Evolutionary conservation across 305 asterid species (phyloP).

Genomic region (Fraxinus baroniana): DNA sequence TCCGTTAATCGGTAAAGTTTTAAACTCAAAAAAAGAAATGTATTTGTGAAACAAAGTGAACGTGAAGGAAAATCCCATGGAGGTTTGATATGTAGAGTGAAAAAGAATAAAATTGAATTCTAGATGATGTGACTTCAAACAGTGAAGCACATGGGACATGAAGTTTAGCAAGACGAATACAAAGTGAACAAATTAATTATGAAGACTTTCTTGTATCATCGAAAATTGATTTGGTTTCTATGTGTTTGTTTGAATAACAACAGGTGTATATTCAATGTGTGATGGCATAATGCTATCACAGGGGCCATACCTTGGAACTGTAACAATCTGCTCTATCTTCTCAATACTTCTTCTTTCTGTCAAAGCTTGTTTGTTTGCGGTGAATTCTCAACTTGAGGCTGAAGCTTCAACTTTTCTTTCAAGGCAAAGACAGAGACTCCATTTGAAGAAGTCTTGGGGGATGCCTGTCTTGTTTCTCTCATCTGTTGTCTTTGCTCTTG

Average conservation of each 20-base stretch:
- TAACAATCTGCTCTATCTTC: conserved; percentile 58
- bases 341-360: conserved; percentile 73
- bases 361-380: conserved; percentile 76
- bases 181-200: conserved; percentile 1
- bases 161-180: conserved; percentile 1
- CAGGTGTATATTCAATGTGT: conserved; percentile 79
- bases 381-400: conserved; percentile 77
- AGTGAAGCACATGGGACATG: neutral
- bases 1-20: neutral
- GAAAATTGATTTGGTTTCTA: conserved; percentile 21
- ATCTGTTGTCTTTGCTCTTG: conserved; percentile 90
- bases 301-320: conserved; percentile 87
- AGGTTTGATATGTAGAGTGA: neutral
- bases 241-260: conserved; percentile 25
- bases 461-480: conserved; percentile 94
- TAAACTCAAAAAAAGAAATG: neutral
- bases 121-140: neutral
- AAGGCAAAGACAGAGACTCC: conserved; percentile 78
- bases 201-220: neutral
- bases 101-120: neutral
- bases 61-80: neutral
- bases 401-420: conserved; percentile 68
- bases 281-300: conserved; percentile 78
- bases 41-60: neutral
- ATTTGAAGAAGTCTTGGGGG: conserved; percentile 94